Evolutionary conservation across 352 stramenopile species (phyloP).

Genomic region (Phytophthora pini): DNA sequence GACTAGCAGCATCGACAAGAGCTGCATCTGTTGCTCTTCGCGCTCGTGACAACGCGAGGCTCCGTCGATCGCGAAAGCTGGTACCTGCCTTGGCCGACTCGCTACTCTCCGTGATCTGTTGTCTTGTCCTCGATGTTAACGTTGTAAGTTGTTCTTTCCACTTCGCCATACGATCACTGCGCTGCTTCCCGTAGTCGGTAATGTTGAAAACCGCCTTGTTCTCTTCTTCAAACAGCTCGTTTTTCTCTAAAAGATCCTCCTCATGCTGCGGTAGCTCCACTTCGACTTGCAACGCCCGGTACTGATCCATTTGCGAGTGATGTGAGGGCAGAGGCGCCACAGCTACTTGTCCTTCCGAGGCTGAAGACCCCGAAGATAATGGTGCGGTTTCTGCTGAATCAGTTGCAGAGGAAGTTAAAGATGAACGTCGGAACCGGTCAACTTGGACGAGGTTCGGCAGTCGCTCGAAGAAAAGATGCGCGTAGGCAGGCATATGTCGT

Average conservation of each 20-base stretch:
- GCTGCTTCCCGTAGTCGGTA: conserved; percentile 53
- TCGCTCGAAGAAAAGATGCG: conserved; percentile 62
- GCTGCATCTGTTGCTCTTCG: conserved; percentile 47
- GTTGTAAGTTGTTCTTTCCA: conserved; percentile 62
- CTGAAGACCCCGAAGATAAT: conserved; percentile 12
- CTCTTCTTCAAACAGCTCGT: conserved; percentile 22
- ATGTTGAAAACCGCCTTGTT: conserved; percentile 29
- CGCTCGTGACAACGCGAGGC: conserved; percentile 36
- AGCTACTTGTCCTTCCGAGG: conserved; percentile 1
- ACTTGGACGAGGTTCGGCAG: conserved; percentile 70
- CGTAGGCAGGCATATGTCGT: conserved; percentile 61
- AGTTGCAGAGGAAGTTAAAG: not conserved
- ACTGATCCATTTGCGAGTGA: conserved; percentile 45
- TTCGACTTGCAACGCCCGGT: conserved; percentile 37
- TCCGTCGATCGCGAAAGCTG: conserved; percentile 31
- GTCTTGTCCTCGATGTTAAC: conserved; percentile 51
- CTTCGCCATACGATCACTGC: conserved; percentile 47
- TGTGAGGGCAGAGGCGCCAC: conserved; percentile 13
- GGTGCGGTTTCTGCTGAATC: conserved; percentile 7
- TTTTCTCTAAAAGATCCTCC: conserved; percentile 24
- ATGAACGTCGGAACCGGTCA: conserved; percentile 53
- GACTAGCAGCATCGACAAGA: conserved; percentile 53
- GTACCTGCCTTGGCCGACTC: conserved; percentile 21
- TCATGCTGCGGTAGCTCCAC: conserved; percentile 26
- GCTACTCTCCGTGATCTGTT: conserved; percentile 39